Evolutionary conservation across 176 grass and related monocot species (phyloP).

Genomic region (Musa itinerans): DNA sequence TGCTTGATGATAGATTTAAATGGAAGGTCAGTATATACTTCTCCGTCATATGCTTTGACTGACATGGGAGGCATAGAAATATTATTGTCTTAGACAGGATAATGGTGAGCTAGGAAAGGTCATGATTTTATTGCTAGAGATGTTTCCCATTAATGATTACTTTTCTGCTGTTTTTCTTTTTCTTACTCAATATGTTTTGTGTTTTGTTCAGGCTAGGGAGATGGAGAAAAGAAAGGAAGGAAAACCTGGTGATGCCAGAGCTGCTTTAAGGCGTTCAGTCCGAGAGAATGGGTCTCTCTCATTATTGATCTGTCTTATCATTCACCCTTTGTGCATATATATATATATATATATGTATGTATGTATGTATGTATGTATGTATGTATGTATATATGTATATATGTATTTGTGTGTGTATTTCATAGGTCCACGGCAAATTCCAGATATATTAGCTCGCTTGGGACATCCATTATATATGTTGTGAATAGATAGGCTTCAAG

Average conservation of each 20-base stretch:
- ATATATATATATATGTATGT: not conserved
- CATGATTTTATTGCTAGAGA: not conserved
- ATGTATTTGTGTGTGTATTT: not conserved
- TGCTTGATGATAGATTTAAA: constrained; percentile 99
- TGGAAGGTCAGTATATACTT: constrained; percentile 60
- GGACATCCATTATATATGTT: no score
- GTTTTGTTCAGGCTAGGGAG: constrained; percentile 63
- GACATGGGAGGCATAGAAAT: not conserved
- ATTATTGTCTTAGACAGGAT: not conserved
- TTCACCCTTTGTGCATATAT: not conserved
- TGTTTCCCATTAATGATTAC: not conserved
- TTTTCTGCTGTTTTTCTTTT: not conserved
- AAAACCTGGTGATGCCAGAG: constrained; percentile 77
- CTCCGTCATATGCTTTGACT: constrained; percentile 3
- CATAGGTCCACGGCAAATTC: not conserved
- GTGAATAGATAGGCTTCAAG: no score
- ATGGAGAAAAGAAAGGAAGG: constrained; percentile 99
- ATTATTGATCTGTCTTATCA: not conserved
- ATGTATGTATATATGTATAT: no score
- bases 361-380: no score
- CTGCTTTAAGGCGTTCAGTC: constrained; percentile 90
- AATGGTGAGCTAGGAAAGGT: not conserved
- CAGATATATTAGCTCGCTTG: not conserved
- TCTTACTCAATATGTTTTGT: constrained; percentile 10
- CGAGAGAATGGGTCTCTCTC: constrained; percentile 77